Conservation (phyloP, 2,329 filamentous ascomycete species). For the Aspergillus pseudotamarii region DNA sequence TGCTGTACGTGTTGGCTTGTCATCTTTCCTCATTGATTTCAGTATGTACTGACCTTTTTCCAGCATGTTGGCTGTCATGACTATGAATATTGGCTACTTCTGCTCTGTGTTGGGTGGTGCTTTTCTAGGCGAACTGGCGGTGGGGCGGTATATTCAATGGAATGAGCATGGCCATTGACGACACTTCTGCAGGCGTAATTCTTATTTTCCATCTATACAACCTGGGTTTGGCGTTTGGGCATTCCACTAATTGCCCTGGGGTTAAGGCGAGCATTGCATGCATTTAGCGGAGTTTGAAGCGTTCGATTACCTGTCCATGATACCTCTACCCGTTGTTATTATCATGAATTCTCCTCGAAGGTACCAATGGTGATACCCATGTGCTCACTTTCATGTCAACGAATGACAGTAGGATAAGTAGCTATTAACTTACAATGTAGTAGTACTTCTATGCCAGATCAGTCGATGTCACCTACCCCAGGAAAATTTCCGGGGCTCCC, state of each 20-base stretch:
- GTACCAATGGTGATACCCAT: neutral
- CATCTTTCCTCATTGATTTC: neutral
- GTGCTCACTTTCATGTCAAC: neutral
- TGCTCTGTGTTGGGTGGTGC: conserved; percentile 74
- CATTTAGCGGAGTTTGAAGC: neutral
- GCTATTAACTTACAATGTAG: neutral
- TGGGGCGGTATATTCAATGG: conserved; percentile 67
- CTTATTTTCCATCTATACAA: neutral
- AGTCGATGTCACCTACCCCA: neutral
- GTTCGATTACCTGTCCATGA: neutral
- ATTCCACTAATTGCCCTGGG: neutral
- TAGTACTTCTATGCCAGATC: neutral
- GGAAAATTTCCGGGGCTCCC: too few species aligned
- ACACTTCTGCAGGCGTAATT: neutral
- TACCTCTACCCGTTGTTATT: neutral
- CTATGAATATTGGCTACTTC: conserved; percentile 84
- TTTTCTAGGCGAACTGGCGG: conserved; percentile 81
- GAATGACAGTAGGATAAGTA: neutral
- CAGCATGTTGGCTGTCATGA: conserved; percentile 93
- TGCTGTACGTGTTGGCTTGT: conserved; percentile 68
- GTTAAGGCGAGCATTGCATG: neutral
- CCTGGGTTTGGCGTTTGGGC: neutral
- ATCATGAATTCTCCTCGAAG: neutral
- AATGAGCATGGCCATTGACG: conserved; percentile 34
- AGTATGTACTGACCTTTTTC: neutral